Conservation (phyloP, 106 monocot genomes). For the Acorus gramineus region DNA sequence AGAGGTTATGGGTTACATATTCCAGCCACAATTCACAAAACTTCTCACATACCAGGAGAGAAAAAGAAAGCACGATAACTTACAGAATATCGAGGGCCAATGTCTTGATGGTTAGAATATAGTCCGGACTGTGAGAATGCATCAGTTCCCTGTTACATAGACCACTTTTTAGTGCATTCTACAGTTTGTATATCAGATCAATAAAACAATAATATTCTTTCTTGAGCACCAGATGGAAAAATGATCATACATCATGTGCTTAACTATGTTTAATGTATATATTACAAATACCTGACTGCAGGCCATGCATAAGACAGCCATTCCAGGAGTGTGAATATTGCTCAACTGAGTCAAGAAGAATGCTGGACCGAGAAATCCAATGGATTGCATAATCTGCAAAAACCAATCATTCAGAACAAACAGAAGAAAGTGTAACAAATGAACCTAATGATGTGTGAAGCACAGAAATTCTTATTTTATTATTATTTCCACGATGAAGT, state of each 20-base stretch:
- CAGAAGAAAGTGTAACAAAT: not conserved
- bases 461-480: not conserved
- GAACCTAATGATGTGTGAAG: not conserved
- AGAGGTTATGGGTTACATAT: not conserved
- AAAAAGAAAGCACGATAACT: not conserved
- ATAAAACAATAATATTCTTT: not conserved
- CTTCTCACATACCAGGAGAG: not conserved
- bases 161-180: too few species aligned
- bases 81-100: conserved; percentile 65
- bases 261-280: not conserved
- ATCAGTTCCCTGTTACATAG: conserved; percentile 39
- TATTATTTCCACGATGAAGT: too few species aligned
- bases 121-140: conserved; percentile 71
- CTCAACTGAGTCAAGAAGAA: conserved; percentile 88
- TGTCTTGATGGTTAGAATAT: conserved; percentile 69
- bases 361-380: conserved; percentile 88
- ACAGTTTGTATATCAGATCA: too few species aligned
- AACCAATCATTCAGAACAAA: not conserved
- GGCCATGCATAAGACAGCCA: conserved; percentile 89
- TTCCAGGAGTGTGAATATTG: conserved; percentile 58
- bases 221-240: not conserved
- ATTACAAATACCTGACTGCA: conserved; percentile 62
- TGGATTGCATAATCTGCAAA: conserved; percentile 83
- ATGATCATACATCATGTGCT: too few species aligned
- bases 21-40: not conserved